Base-by-base conservation (phyloP, 805 yeast species). In the Kazachstania taianensis region DNA sequence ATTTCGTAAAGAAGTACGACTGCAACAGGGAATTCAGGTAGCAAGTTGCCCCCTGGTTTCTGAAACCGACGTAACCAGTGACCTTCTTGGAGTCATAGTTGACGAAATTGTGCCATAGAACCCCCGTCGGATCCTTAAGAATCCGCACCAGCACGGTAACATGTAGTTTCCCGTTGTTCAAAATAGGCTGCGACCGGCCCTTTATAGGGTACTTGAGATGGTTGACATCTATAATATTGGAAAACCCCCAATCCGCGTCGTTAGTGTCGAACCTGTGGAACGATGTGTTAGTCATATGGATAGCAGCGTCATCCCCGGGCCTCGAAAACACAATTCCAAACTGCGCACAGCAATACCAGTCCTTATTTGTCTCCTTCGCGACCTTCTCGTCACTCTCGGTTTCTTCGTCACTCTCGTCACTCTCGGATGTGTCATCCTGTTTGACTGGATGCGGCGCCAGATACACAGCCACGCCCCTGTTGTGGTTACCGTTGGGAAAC, bases 41-140 rank as follows among this genome's bases (percentile, higher is more conserved):
- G 58, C 99, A 92, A 0, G 99, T 92, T 2, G 99, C 99, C 43
- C 98, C 99, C 63, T 92, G 99, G 53, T 92, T 92, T 45, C 75
- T 79, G 42, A 92, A 72, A 1, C 99, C 99, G 7, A 86, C 94
- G 54, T 69, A 86, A 0, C 97, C 96, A 0, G 97, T 84, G 35
- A 66, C 75, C 48, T 77, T 73, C 55, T 86, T 85, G 2, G 96
- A 86, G 58, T 92, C 85, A 59, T 83, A 83, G 50, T 83, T 81
- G 28, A 69, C 43, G 47, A 86, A 85, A 53, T 81, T 81, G 53
- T 85, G 94, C 95, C 96, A 92, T 41, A 92, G 64, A 1, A 87
- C 94, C 3, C 96, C 96, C 0, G 98, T 92, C 16, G 85, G 76
- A 59, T 92, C 99, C 44, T 81, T 78, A 42, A 89, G 66, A 3